A percentile compares a stretch with the other conserved stretches of the same genome.
These are phyloP conservation scores for Hypoxylon sp. DNA, from an alignment of 2,329 filamentous ascomycete genomes.

Conservation along the genomic window DNA sequence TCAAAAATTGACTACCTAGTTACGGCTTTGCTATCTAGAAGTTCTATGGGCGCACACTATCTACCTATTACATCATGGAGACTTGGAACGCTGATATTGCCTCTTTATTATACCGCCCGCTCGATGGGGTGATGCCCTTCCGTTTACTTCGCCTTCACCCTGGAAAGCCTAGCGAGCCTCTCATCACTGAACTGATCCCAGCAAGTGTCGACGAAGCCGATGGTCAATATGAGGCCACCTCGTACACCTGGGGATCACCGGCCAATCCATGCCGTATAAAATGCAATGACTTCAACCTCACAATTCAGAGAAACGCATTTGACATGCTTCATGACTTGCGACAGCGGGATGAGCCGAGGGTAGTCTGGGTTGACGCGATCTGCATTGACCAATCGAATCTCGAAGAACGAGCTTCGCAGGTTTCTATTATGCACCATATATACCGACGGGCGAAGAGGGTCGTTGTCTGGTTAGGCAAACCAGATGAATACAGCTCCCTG, in stretches of 20 bases:
- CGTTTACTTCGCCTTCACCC: conserved; percentile 43
- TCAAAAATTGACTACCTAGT: not conserved
- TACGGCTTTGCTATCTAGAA: not conserved
- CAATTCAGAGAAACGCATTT: conserved; percentile 46
- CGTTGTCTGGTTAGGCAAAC: conserved; percentile 44
- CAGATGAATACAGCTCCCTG: conserved; percentile 38
- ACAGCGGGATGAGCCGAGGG: conserved; percentile 28
- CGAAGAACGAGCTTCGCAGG: conserved; percentile 44
- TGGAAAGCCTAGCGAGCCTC: conserved; percentile 27
- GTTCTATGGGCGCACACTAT: too few species aligned
- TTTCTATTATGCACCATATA: conserved; percentile 47
- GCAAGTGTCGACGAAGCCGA: conserved; percentile 41
- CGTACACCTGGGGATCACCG: conserved; percentile 47
- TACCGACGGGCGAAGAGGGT: conserved; percentile 41
- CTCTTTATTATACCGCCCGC: conserved; percentile 54
- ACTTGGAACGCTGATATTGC: conserved; percentile 43
- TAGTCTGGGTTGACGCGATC: conserved; percentile 48
- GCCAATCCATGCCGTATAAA: conserved; percentile 37
- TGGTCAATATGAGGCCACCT: conserved; percentile 43
- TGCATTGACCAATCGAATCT: conserved; percentile 45
- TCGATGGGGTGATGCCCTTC: conserved; percentile 36
- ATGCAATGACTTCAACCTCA: conserved; percentile 35
- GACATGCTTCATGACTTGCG: conserved; percentile 45
- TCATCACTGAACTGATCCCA: conserved; percentile 40
- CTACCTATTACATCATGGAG: conserved; percentile 31